Percentiles rank a stretch among this genome's conserved stretches.
phyloP scores from a whole-genome alignment of 768 basidiomycete genomes.

The Lactifluus subvellereus region DNA sequence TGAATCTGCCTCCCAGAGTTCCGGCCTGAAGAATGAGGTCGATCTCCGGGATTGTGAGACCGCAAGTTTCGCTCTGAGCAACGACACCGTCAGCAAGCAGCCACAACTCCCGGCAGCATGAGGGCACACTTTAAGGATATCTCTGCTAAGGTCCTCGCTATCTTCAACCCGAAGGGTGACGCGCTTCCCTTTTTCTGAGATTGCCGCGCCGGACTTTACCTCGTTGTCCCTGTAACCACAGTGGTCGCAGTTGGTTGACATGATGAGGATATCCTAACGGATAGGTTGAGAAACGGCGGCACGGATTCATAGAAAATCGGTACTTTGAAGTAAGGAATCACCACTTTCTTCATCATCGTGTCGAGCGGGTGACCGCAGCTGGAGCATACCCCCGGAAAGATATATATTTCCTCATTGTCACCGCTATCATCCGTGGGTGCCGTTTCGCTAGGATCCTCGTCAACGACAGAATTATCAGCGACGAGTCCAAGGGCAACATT shows the following conservation, averaged over 20 bases:
- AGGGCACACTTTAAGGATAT: slow-evolving; percentile 78
- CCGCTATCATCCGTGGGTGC: slow-evolving; percentile 26
- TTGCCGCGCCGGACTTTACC: slow-evolving; percentile 89
- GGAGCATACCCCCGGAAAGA: slow-evolving; percentile 84
- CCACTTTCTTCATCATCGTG: slow-evolving; percentile 94
- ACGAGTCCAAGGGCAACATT: slow-evolving; percentile 75
- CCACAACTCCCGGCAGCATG: not conserved
- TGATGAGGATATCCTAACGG: slow-evolving; percentile 87
- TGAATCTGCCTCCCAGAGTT: slow-evolving; percentile 95
- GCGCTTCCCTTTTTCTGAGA: slow-evolving; percentile 79
- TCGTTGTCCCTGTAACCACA: slow-evolving; percentile 99
- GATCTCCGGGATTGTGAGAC: slow-evolving; percentile 88
- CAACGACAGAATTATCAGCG: slow-evolving; percentile 35
- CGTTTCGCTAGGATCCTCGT: slow-evolving; percentile 22
- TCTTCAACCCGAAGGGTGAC: slow-evolving; percentile 90
- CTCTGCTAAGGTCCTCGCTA: slow-evolving; percentile 84
- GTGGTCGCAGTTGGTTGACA: slow-evolving; percentile 94
- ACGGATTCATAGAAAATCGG: not conserved
- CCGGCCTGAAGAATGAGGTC: slow-evolving; percentile 88
- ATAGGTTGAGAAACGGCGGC: not conserved
- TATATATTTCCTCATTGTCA: slow-evolving; percentile 79
- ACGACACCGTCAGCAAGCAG: not conserved
- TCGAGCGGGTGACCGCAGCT: slow-evolving; percentile 79
- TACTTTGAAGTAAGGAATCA: slow-evolving; percentile 95
- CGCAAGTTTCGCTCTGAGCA: slow-evolving; percentile 83